Evolutionary conservation across 495 filamentous ascomycete species (phyloP).

Genomic region (Trichoderma gamsii): DNA sequence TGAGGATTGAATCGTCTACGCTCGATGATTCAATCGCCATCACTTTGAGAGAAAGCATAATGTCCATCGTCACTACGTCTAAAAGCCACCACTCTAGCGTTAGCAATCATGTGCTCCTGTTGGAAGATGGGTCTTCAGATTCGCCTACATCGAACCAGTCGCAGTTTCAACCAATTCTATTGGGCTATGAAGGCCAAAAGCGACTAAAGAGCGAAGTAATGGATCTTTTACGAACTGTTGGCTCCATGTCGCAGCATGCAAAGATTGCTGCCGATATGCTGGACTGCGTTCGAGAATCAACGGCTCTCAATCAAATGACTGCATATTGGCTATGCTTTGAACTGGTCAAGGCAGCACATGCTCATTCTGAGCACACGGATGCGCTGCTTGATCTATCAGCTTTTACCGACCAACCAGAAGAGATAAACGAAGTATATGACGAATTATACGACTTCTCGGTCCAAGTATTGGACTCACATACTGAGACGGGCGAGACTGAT

Average conservation of each 20-base stretch:
- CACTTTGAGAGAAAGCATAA: conserved; percentile 57
- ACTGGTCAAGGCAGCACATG: conserved; percentile 52
- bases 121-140: not conserved
- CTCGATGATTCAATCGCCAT: conserved; percentile 61
- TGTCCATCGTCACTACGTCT: conserved; percentile 35
- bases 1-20: conserved; percentile 62
- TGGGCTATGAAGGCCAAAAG: conserved; percentile 60
- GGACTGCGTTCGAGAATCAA: conserved; percentile 48
- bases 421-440: conserved; percentile 55
- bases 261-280: conserved; percentile 53
- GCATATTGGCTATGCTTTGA: conserved; percentile 79
- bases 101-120: not conserved
- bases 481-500: conserved; percentile 47
- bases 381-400: conserved; percentile 56
- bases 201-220: conserved; percentile 50
- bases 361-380: conserved; percentile 50
- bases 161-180: conserved; percentile 55
- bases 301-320: conserved; percentile 53
- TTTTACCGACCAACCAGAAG: conserved; percentile 30
- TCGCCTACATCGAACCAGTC: not conserved
- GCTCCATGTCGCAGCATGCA: conserved; percentile 37
- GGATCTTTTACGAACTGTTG: conserved; percentile 39
- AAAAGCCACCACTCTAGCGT: conserved; percentile 19
- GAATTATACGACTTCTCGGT: conserved; percentile 78
- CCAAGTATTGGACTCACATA: conserved; percentile 49